These are phyloP conservation scores for Neobulgaria alba DNA, from an alignment of 2,329 filamentous ascomycete species.

Conservation along the genomic window DNA sequence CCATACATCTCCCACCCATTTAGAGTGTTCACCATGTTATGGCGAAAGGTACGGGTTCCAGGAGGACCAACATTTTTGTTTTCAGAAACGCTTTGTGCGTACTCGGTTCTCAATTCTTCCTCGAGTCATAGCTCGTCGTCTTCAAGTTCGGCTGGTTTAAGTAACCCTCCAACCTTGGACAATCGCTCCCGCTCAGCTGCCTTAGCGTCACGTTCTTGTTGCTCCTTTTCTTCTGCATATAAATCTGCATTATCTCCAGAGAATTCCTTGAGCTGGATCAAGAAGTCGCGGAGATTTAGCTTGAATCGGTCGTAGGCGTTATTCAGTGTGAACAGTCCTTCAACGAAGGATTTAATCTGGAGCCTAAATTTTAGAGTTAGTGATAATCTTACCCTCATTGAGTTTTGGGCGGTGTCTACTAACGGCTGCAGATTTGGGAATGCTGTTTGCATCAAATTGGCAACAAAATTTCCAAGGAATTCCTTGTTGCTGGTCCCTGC, in stretches of 20 bases:
- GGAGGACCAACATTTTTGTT: constrained; percentile 4
- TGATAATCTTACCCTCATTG: neutral
- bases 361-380: constrained; percentile 44
- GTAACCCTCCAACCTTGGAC: constrained; percentile 87
- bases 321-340: constrained; percentile 81
- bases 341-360: constrained; percentile 89
- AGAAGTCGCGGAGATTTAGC: constrained; percentile 88
- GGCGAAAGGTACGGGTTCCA: constrained; percentile 12
- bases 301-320: constrained; percentile 92
- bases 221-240: constrained; percentile 89
- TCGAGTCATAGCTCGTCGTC: constrained; percentile 82
- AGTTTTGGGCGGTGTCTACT: constrained; percentile 33
- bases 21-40: constrained; percentile 29
- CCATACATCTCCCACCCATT: constrained; percentile 63
- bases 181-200: constrained; percentile 83
- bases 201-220: constrained; percentile 77
- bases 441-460: constrained; percentile 73
- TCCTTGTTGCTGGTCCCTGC: constrained; percentile 81
- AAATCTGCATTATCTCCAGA: constrained; percentile 91
- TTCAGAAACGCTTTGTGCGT: constrained; percentile 14
- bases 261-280: constrained; percentile 96
- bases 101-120: constrained; percentile 57
- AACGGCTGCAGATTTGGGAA: constrained; percentile 90
- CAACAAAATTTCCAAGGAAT: constrained; percentile 83
- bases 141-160: constrained; percentile 96